A percentile compares a stretch with the other conserved stretches of the same genome.
phyloP scores from a whole-genome alignment of 768 basidiomycete genomes.

The Coprinellus aureogranulatus region DNA sequence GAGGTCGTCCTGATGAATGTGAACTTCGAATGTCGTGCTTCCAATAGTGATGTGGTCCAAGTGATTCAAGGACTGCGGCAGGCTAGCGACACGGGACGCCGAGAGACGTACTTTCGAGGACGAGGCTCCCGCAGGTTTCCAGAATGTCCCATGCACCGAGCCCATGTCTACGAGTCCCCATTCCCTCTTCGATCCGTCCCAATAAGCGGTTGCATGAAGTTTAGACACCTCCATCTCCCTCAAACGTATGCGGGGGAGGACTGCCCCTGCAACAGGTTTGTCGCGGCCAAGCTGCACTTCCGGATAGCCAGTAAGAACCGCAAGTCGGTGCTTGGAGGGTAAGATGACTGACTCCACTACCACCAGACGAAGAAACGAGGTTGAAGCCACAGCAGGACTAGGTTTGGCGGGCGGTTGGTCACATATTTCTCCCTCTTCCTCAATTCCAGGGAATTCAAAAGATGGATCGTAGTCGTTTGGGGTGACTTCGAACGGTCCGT shows the following conservation, averaged over 20 bases:
- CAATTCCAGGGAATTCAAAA: slow-evolving; percentile 60
- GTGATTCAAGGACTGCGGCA: slow-evolving; percentile 62
- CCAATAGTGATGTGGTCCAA: slow-evolving; percentile 67
- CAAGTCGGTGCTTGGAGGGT: slow-evolving; percentile 45
- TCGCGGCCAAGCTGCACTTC: slow-evolving; percentile 79
- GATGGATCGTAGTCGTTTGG: slow-evolving; percentile 45
- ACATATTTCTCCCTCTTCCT: not conserved
- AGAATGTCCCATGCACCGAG: slow-evolving; percentile 79
- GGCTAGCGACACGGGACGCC: slow-evolving; percentile 61
- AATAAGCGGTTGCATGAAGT: slow-evolving; percentile 72
- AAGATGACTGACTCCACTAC: slow-evolving; percentile 58
- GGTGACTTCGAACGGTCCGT: not conserved
- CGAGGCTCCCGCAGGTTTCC: slow-evolving; percentile 27
- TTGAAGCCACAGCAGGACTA: slow-evolving; percentile 6
- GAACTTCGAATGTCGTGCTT: slow-evolving; percentile 66
- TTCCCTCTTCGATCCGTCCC: slow-evolving; percentile 54
- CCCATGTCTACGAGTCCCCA: slow-evolving; percentile 86
- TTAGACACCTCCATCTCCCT: slow-evolving; percentile 87
- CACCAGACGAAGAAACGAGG: slow-evolving; percentile 47
- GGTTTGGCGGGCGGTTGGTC: not conserved
- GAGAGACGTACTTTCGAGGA: slow-evolving; percentile 53
- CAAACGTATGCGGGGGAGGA: slow-evolving; percentile 64
- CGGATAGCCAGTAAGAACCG: slow-evolving; percentile 45
- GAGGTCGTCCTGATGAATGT: slow-evolving; percentile 61
- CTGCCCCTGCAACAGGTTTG: slow-evolving; percentile 45